Conservation (phyloP, 2,329 filamentous ascomycete species). For the Epichloe brachyelytri region DNA sequence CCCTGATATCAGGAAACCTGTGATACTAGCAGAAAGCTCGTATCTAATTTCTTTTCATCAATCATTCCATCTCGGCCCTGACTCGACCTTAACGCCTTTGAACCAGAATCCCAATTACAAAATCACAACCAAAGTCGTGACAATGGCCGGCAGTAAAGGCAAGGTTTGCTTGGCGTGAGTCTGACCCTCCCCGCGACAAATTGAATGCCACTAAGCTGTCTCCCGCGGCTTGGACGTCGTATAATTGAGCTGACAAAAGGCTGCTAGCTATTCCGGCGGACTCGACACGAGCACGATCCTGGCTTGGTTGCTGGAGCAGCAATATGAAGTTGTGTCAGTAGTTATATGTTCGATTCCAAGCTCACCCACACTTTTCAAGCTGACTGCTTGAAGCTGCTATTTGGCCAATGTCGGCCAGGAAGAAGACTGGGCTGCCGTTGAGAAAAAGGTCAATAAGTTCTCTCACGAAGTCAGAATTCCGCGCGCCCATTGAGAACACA, state of each 20-base stretch:
- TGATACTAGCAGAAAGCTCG: no score
- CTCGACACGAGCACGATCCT: conserved; percentile 31
- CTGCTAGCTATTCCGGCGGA: conserved; percentile 11
- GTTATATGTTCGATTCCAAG: neutral
- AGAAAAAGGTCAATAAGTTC: conserved; percentile 45
- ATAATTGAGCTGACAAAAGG: neutral
- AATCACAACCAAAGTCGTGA: no score
- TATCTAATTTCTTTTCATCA: neutral
- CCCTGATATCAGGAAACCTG: no score
- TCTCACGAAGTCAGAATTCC: conserved; percentile 16
- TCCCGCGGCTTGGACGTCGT: neutral
- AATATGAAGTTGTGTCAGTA: conserved; percentile 10
- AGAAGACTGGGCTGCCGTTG: conserved; percentile 57
- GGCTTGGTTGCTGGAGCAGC: conserved; percentile 25
- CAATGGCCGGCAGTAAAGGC: conserved; percentile 1
- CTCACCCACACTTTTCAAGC: conserved; percentile 42
- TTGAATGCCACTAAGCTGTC: neutral
- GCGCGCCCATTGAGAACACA: neutral
- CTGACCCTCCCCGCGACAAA: neutral
- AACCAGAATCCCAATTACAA: neutral
- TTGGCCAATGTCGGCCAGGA: conserved; percentile 38
- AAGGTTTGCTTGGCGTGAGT: conserved; percentile 3
- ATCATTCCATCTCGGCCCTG: neutral
- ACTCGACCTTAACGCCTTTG: neutral
- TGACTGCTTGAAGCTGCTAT: conserved; percentile 2